These are phyloP conservation scores for Hypoxylon subgilvum DNA, from an alignment of 495 filamentous ascomycete species.

Conservation along the genomic window DNA sequence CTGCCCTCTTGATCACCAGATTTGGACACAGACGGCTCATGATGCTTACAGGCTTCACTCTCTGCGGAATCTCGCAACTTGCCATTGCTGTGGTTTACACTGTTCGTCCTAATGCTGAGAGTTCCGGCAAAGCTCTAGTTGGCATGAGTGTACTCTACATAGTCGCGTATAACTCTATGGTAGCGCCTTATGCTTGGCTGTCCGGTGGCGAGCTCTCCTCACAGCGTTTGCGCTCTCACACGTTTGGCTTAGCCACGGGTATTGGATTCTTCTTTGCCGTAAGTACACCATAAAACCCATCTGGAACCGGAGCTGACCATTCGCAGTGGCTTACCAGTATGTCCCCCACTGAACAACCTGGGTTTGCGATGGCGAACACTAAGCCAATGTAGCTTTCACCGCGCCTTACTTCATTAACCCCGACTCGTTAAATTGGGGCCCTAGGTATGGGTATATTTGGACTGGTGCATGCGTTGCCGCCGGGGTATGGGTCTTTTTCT, in stretches of 20 bases:
- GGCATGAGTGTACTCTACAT: conserved; percentile 63
- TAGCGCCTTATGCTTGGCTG: conserved; percentile 66
- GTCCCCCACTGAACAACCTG: background rate
- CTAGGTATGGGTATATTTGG: conserved; percentile 64
- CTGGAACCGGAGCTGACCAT: conserved; percentile 1
- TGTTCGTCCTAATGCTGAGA: conserved; percentile 49
- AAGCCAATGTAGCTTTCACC: conserved; percentile 52
- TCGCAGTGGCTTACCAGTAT: conserved; percentile 55
- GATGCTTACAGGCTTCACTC: conserved; percentile 55
- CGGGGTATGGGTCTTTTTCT: conserved; percentile 56
- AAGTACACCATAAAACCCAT: background rate
- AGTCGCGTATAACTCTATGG: conserved; percentile 60
- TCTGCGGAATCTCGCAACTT: conserved; percentile 62
- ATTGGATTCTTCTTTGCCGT: conserved; percentile 58
- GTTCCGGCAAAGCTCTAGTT: conserved; percentile 61
- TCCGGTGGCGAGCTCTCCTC: conserved; percentile 65
- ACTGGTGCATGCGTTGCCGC: conserved; percentile 49
- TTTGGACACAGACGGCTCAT: conserved; percentile 62
- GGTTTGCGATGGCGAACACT: background rate
- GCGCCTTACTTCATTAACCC: conserved; percentile 70
- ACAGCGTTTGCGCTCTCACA: conserved; percentile 61
- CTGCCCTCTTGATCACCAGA: conserved; percentile 58
- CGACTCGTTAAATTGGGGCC: conserved; percentile 60
- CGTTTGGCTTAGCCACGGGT: conserved; percentile 61
- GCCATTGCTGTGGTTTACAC: conserved; percentile 63